A percentile compares a stretch with the other conserved stretches of the same genome.
phyloP scores from a whole-genome alignment of 2,329 filamentous ascomycete species.

The Colletotrichum endophyticum region DNA sequence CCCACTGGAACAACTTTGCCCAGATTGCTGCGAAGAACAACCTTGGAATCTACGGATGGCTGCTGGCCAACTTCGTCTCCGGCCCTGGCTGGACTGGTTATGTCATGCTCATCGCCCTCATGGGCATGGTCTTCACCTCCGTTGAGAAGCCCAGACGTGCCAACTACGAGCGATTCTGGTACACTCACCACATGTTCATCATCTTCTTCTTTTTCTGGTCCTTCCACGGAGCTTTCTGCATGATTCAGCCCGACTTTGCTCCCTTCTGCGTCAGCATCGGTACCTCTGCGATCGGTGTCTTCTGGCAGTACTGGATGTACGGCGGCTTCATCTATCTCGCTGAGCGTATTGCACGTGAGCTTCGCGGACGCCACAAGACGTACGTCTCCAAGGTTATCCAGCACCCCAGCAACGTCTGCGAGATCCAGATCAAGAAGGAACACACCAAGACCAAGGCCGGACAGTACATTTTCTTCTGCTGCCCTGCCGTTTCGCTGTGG shows the following conservation, averaged over 20 bases:
- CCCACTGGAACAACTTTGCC: slow-evolving; percentile 87
- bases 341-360: slow-evolving; percentile 79
- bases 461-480: slow-evolving; percentile 90
- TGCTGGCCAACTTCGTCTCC: slow-evolving; percentile 78
- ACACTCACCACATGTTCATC: slow-evolving; percentile 87
- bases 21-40: slow-evolving; percentile 77
- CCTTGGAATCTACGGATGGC: slow-evolving; percentile 78
- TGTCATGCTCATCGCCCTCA: slow-evolving; percentile 79
- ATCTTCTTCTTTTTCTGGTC: slow-evolving; percentile 91
- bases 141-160: slow-evolving; percentile 78
- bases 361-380: slow-evolving; percentile 82
- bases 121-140: slow-evolving; percentile 79
- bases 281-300: slow-evolving; percentile 72
- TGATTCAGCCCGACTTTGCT: slow-evolving; percentile 84
- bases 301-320: slow-evolving; percentile 92
- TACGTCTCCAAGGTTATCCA: slow-evolving; percentile 90
- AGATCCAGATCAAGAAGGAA: slow-evolving; percentile 93
- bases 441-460: slow-evolving; percentile 81
- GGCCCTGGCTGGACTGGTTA: slow-evolving; percentile 88
- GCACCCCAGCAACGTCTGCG: slow-evolving; percentile 86
- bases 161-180: slow-evolving; percentile 92
- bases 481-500: slow-evolving; percentile 84
- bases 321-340: slow-evolving; percentile 80
- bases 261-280: slow-evolving; percentile 77
- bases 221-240: slow-evolving; percentile 88